These are phyloP conservation scores for Hordeum marinum DNA, from an alignment of 176 grass and related monocot species.

Conservation along the genomic window DNA sequence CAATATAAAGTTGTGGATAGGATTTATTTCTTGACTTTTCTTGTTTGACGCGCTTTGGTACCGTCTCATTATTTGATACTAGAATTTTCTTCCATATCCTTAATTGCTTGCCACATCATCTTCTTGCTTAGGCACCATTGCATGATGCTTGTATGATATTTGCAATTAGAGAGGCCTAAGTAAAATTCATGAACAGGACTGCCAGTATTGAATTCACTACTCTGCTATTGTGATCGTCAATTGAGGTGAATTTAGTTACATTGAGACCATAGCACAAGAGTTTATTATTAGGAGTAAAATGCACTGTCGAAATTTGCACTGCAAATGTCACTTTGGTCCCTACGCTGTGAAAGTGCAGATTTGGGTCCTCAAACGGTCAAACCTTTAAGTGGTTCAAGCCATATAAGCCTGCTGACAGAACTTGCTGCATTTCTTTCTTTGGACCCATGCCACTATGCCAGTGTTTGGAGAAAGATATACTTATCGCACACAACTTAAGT, in stretches of 20 bases:
- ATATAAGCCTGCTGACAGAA: neutral
- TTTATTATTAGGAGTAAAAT: neutral
- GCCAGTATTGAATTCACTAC: neutral
- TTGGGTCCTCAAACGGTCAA: neutral
- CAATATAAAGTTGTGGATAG: too few relatives aligned
- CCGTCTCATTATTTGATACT: too few relatives aligned
- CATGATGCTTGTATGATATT: too few relatives aligned
- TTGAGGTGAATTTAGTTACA: neutral
- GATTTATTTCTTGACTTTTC: too few relatives aligned
- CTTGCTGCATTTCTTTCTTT: neutral
- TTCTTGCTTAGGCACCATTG: too few relatives aligned
- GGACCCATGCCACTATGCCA: neutral
- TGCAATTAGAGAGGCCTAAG: neutral
- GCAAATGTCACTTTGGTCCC: neutral
- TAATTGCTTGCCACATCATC: too few relatives aligned
- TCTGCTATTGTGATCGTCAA: neutral
- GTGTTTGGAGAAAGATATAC: too few relatives aligned
- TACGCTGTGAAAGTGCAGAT: neutral
- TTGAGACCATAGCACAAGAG: neutral
- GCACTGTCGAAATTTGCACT: neutral
- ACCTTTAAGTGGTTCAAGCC: neutral
- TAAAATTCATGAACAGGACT: neutral
- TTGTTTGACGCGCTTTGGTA: too few relatives aligned
- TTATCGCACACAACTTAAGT: too few relatives aligned
- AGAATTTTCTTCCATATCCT: too few relatives aligned